Conservation (phyloP, 2,329 filamentous ascomycete species). For the Phyllosticta citriasiana region DNA sequence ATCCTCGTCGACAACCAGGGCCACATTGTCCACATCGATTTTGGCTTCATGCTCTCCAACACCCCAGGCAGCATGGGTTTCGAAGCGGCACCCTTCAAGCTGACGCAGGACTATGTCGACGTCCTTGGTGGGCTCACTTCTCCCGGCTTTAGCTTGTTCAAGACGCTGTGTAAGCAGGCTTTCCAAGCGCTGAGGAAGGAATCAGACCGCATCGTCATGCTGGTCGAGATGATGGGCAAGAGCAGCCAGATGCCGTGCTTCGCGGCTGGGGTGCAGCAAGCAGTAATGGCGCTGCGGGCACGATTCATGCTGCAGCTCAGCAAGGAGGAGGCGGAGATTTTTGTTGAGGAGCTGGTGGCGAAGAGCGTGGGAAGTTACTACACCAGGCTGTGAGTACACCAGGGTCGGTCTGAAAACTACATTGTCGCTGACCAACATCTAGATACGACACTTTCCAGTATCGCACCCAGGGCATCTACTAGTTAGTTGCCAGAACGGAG, state of each 20-base stretch:
- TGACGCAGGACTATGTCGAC: slow-evolving; percentile 78
- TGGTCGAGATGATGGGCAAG: slow-evolving; percentile 75
- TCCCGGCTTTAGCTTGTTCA: slow-evolving; percentile 64
- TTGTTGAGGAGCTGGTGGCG: slow-evolving; percentile 70
- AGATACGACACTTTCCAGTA: slow-evolving; percentile 84
- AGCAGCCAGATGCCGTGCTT: slow-evolving; percentile 82
- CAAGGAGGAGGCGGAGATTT: slow-evolving; percentile 69
- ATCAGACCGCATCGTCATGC: slow-evolving; percentile 69
- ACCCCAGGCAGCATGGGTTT: slow-evolving; percentile 77
- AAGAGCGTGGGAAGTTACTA: slow-evolving; percentile 84
- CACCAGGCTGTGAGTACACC: slow-evolving; percentile 59
- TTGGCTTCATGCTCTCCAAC: slow-evolving; percentile 84
- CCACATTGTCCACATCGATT: slow-evolving; percentile 82
- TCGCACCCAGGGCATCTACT: slow-evolving; percentile 80
- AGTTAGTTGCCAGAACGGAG: slow-evolving; percentile 17
- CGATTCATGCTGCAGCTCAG: slow-evolving; percentile 76
- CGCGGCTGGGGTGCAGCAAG: slow-evolving; percentile 60
- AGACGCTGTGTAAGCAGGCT: slow-evolving; percentile 68
- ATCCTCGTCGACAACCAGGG: slow-evolving; percentile 77
- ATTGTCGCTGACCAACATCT: background rate
- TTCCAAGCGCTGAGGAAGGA: slow-evolving; percentile 73
- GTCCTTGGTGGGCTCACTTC: slow-evolving; percentile 66
- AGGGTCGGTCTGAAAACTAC: background rate
- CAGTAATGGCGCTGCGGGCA: slow-evolving; percentile 58
- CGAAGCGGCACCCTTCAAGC: slow-evolving; percentile 77